Evolutionary conservation across 306 rosid genomes (phyloP), one percentile per base, ranked within the genome.

Genomic region (Cercis canadensis): DNA sequence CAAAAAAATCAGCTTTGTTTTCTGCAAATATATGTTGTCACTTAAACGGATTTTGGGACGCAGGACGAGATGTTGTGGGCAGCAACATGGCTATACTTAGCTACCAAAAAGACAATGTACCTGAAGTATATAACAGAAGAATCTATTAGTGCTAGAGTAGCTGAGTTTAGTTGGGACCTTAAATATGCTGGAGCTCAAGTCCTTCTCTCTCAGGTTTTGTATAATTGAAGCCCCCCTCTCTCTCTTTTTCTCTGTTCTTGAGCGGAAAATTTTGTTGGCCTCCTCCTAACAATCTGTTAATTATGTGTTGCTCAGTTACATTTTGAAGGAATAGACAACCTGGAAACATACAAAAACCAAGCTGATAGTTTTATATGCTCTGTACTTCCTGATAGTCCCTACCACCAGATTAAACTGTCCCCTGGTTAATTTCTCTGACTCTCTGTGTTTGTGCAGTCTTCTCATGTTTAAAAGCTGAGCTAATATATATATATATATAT

Each of bases 41-140:
- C 13, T 43, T 0, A 40, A 53, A 34, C 11, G 10, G 12, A 10
- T 11, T 39, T 18, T 9, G 4, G n/a, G n/a, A 46, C 53, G 50
- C 72, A 90, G 98, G 98, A 94, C 16, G 98, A 94, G 78, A 14
- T 94, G 47, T 67, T 94, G 81, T 94, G 98, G 98, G 98, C 97
- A 61, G 90, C 97, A 52, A 57, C 97, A 18, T 94, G 98, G 98
- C 61, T 94, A 63, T 91, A 83, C 77, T 7, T 49, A 8, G 96
- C 97, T 21, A 87, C 97, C 0, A 73, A 7, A 72, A 87, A 57
- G 58, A 10, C 85, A 0, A 1, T 64, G 47, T 91, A 89, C 45
- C 8, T 90, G 54, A 65, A 82, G 66, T 94, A 73, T 51, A 46
- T 94, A 24, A 17, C 67, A 65, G 95, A 90, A 65, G 95, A 94